Evolutionary conservation across 768 basidiomycete species (phyloP), one percentile per base, ranked within the genome.

Genomic region (Suillus fuscotomentosus): DNA sequence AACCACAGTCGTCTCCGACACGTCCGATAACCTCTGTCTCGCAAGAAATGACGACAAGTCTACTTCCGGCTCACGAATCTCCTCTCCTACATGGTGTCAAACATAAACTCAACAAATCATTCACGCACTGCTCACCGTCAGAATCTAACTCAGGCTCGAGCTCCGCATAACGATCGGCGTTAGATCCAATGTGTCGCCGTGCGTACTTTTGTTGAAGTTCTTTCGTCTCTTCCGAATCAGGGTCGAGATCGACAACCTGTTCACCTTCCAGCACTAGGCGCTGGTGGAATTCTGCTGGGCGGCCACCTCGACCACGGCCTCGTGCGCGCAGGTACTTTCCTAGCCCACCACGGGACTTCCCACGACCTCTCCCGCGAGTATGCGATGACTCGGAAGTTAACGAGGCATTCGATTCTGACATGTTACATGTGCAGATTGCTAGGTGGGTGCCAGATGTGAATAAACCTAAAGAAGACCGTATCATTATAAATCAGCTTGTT

Each of bases 281-380:
- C 69, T 81, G 78, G n/a, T 75, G 71, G 72, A 90, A 92, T 68
- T 86, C 86, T 61, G 90, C 89, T 5, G 87, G 86, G 45, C 88
- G 86, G 3, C 89, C 88, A 0, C 88, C 83, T 34, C 83, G 78
- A 5, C 88, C 87, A 50, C 88, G 77, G 6, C 91, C 90, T 3
- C 88, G 77, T 15, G 90, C 88, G 36, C 90, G 85, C 22, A 92
- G 80, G 70, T 88, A 89, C 75, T 92, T 92, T 1, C 90, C 90
- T 4, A 86, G 77, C 2, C 90, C 89, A 1, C 91, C 90, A 60
- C 89, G 82, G 60, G 87, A 85, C 70, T 82, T 84, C 31, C 85
- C 82, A 63, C 85, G 75, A 0, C 86, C 86, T 63, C 83, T 69
- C 3, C 81, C 82, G 4, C 86, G 81, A 10, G 75, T 67, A 45